Percentiles rank a stretch among this genome's conserved stretches.
phyloP scores from a whole-genome alignment of 1,284 basidiomycete genomes.

The Serendipita sp. region DNA sequence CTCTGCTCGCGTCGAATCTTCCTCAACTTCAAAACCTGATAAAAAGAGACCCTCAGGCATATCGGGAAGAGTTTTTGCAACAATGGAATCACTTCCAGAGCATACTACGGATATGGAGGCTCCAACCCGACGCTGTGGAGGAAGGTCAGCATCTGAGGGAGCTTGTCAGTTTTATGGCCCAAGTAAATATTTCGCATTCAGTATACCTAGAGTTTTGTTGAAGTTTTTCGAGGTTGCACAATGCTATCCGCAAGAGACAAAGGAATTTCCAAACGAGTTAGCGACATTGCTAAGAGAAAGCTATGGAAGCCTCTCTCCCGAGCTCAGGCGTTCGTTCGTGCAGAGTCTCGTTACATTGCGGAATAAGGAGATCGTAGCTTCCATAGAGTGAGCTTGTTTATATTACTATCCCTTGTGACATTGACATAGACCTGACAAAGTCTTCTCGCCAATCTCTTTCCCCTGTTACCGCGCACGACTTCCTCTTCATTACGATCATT shows the following conservation, averaged over 20 bases:
- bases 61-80: slow-evolving; percentile 94
- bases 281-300: slow-evolving; percentile 62
- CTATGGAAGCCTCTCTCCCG: slow-evolving; percentile 57
- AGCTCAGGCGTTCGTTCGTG: slow-evolving; percentile 69
- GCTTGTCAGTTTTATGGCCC: slow-evolving; percentile 73
- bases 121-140: slow-evolving; percentile 53
- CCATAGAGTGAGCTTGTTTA: slow-evolving; percentile 59
- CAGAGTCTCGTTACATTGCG: slow-evolving; percentile 86
- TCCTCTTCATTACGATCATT: slow-evolving; percentile 71
- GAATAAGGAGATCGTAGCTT: slow-evolving; percentile 85
- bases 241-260: slow-evolving; percentile 80
- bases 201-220: not conserved
- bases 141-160: slow-evolving; percentile 73
- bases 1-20: slow-evolving; percentile 35
- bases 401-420: slow-evolving; percentile 8
- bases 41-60: slow-evolving; percentile 81
- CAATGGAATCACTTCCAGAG: slow-evolving; percentile 97
- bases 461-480: slow-evolving; percentile 80
- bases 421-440: slow-evolving; percentile 28
- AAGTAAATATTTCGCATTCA: slow-evolving; percentile 32
- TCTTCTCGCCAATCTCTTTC: slow-evolving; percentile 82
- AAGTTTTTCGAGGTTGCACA: slow-evolving; percentile 48
- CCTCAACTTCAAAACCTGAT: slow-evolving; percentile 85
- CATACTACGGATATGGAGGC: slow-evolving; percentile 69
- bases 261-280: slow-evolving; percentile 67